Evolutionary conservation across 2,329 filamentous ascomycete species (phyloP), one percentile per base, ranked within the genome.

Genomic region (Sporothrix humicola): DNA sequence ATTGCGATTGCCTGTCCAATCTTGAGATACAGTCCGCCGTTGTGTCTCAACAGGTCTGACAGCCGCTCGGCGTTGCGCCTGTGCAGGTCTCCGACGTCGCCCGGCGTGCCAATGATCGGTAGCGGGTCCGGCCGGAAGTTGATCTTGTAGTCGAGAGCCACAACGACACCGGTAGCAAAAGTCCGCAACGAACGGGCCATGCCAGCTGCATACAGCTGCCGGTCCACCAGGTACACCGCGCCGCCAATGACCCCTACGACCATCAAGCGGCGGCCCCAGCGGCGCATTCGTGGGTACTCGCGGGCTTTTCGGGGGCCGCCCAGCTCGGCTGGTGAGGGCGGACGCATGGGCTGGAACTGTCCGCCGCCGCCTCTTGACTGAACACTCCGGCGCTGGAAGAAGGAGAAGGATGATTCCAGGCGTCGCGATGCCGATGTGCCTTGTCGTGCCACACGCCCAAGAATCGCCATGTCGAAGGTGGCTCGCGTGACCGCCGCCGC

Each of bases 1-100:
- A 98, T 98, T 15, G 95, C 96, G 77, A 99, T 95, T 4, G 96
- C 96, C 85, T 99, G 96, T 0, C 96, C 96, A 74, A 99, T 98
- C 87, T 99, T 99, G 80, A 98, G 86, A 80, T 98, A 99, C 20
- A 99, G 83, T 0, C 96, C 96, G 74, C 96, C 95, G 86, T 99
- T 99, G 72, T 89, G 85, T 37, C 93, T 88, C 77, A 98, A 86
- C 75, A 99, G 84, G 44, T 95, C 87, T 75, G 93, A 97, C 52
- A 98, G 84, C 37, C 93, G 87, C 83, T 94, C 90, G 0, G 96
- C 96, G 79, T 92, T 97, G 75, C 96, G 91, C 52, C 87, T 85
- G 82, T 99, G 96, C 69, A 98, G 84, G 74, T 94, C 93, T 58
- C 89, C 87, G 56, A 97, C 91, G 69, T 91, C 89, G 31, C 91